A percentile compares a stretch with the other conserved stretches of the same genome.
phyloP scores from a whole-genome alignment of 371 early-diverging fungal genomes.

The Actinomortierella wolfii region DNA sequence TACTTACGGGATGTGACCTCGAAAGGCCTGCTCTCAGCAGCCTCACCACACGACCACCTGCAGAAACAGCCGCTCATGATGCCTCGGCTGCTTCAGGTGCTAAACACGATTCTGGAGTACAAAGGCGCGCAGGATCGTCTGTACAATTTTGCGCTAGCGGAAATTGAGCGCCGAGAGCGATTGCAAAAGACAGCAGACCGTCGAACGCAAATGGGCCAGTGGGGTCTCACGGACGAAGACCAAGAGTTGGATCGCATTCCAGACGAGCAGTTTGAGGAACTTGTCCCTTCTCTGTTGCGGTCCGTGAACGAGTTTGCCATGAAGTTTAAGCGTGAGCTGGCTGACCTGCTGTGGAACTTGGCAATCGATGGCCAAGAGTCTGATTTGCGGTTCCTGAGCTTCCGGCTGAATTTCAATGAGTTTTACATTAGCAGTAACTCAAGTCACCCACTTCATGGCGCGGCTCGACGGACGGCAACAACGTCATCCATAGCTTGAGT shows the following conservation, averaged over 20 bases:
- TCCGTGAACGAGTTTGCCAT: slow-evolving; percentile 47
- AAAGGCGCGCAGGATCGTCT: slow-evolving; percentile 50
- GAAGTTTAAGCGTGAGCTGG: slow-evolving; percentile 53
- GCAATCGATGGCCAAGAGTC: slow-evolving; percentile 70
- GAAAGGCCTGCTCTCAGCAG: slow-evolving; percentile 63
- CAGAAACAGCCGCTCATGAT: no score
- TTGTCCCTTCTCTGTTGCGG: slow-evolving; percentile 23
- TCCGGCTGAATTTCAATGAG: slow-evolving; percentile 84
- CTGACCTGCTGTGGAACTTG: slow-evolving; percentile 58
- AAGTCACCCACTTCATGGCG: no score
- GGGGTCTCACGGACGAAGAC: slow-evolving; percentile 48
- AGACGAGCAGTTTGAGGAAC: slow-evolving; percentile 32
- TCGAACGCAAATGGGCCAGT: slow-evolving; percentile 42
- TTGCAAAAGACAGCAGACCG: slow-evolving; percentile 27
- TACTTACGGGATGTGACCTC: slow-evolving; percentile 68
- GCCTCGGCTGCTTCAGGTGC: slow-evolving; percentile 25
- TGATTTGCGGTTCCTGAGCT: slow-evolving; percentile 67
- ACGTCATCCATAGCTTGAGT: no score
- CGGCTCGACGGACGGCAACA: no score
- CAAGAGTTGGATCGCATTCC: slow-evolving; percentile 31
- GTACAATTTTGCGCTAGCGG: slow-evolving; percentile 48
- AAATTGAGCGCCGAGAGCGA: slow-evolving; percentile 32
- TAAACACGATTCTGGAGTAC: slow-evolving; percentile 32
- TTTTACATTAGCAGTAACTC: slow-evolving; percentile 61
- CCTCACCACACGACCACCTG: slow-evolving; percentile 56